These are phyloP conservation scores for Jamesozyma gamospora DNA, from an alignment of 805 yeast species.

Conservation along the genomic window DNA sequence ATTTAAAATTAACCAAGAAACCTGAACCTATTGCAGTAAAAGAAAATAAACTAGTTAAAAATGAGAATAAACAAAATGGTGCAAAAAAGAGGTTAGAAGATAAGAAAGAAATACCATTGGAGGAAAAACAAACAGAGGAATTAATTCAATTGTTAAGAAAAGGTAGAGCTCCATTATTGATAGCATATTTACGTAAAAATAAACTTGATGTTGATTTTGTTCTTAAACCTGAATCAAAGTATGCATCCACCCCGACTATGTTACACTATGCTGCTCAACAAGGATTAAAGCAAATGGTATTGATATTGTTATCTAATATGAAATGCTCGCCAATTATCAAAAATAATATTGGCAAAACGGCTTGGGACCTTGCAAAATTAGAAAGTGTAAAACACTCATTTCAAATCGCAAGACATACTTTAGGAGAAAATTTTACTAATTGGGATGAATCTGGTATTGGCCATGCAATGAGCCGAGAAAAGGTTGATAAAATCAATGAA, in stretches of 20 bases:
- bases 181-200: conserved; percentile 51
- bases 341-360: conserved; percentile 48
- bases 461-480: conserved; percentile 45
- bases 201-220: conserved; percentile 42
- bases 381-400: conserved; percentile 43
- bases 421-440: conserved; percentile 62
- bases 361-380: conserved; percentile 56
- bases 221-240: conserved; percentile 47
- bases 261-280: conserved; percentile 69
- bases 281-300: conserved; percentile 57
- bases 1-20: conserved; percentile 42
- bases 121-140: conserved; percentile 48
- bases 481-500: conserved; percentile 37
- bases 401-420: conserved; percentile 51
- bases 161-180: conserved; percentile 66
- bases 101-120: conserved; percentile 20
- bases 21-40: conserved; percentile 39
- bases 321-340: conserved; percentile 59
- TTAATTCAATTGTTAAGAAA: conserved; percentile 52
- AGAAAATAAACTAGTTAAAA: conserved; percentile 8
- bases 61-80: background rate
- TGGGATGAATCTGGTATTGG: conserved; percentile 67
- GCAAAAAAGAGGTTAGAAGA: conserved; percentile 4
- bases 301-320: conserved; percentile 46
- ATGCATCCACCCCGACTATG: conserved; percentile 54